Base-by-base conservation (phyloP, 2,329 filamentous ascomycete genomes). In the Colletotrichum sp. region DNA sequence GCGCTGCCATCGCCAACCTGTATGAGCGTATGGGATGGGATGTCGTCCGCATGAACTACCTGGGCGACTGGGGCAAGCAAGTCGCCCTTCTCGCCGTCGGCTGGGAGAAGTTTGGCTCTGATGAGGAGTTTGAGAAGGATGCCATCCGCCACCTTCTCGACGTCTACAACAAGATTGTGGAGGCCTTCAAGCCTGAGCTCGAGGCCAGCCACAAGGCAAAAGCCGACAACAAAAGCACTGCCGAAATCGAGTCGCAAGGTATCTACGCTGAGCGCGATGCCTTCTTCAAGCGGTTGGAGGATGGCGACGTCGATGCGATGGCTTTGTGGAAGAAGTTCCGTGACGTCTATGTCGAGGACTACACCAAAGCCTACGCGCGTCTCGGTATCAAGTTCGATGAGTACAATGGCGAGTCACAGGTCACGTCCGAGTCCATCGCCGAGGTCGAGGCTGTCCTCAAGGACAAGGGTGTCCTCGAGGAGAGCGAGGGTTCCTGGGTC, bases 51-150 rank as follows among this genome's bases (percentile, higher is more conserved):
- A 90, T 95, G 86, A 95, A 95, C 84, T 96, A 95, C 81, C 88
- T 95, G 1, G 94, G 94, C 44, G 94, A 96, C 82, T 96, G 94
- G 94, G 94, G 94, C 28, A 94, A 94, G 84, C 93, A 94, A 81
- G 94, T 90, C 64, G 89, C 89, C 75, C 88, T 95, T 10, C 85
- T 95, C 57, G 93, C 92, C 8, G 88, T 94, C 36, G 94, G 93
- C 0, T 96, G 92, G 84, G 86, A 93, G 78, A 90, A 89, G 77
- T 95, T 92, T 79, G 94, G 94, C 3, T 90, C 88, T 62, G 92
- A 95, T 80, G 90, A 93, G 68, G 89, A 90, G 75, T 86, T 95
- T 13, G 83, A 89, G 62, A 86, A 88, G 66, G 93, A 95, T 80
- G 93, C 94, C 2, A 93, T 95, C 78, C 91, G 91, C 72, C 94